Percentiles rank a stretch among this genome's conserved stretches.
These are phyloP conservation scores for Yamadazyma kitorensis DNA, from an alignment of 805 yeast genomes.

Conservation along the genomic window DNA sequence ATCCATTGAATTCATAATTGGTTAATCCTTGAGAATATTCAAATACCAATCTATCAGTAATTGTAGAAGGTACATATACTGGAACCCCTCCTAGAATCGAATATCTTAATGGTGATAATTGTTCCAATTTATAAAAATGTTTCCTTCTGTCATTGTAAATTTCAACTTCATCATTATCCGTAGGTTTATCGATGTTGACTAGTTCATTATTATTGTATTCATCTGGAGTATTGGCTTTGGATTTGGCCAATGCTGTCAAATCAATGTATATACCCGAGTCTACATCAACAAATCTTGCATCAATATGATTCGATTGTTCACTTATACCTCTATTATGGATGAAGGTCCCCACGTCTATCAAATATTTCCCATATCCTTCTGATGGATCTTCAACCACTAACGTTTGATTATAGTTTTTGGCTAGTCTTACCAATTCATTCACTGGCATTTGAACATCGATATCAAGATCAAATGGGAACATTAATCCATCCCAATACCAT, in stretches of 20 bases:
- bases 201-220: constrained; percentile 13
- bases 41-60: constrained; percentile 15
- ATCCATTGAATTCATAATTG: constrained; percentile 14
- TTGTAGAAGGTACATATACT: constrained; percentile 17
- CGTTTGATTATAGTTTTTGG: constrained; percentile 24
- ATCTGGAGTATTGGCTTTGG: constrained; percentile 14
- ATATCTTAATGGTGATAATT: constrained; percentile 49
- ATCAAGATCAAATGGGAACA: constrained; percentile 28
- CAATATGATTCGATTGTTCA: constrained; percentile 23
- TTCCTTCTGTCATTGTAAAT: constrained; percentile 51
- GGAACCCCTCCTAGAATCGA: constrained; percentile 52
- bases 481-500: constrained; percentile 32
- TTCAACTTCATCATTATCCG: constrained; percentile 11
- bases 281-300: constrained; percentile 55
- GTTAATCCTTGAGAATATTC: constrained; percentile 19
- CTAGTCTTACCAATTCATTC: constrained; percentile 19
- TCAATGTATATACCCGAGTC: constrained; percentile 59
- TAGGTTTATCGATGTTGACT: constrained; percentile 7
- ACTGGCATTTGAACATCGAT: constrained; percentile 29
- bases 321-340: constrained; percentile 24
- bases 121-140: constrained; percentile 49
- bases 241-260: constrained; percentile 42
- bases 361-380: constrained; percentile 24
- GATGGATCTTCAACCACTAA: constrained; percentile 29
- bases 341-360: constrained; percentile 28